Percentiles rank a stretch among this genome's conserved stretches.
Evolutionary conservation across 768 basidiomycete genomes (phyloP).

Genomic region (Gloeophyllum trabeum): DNA sequence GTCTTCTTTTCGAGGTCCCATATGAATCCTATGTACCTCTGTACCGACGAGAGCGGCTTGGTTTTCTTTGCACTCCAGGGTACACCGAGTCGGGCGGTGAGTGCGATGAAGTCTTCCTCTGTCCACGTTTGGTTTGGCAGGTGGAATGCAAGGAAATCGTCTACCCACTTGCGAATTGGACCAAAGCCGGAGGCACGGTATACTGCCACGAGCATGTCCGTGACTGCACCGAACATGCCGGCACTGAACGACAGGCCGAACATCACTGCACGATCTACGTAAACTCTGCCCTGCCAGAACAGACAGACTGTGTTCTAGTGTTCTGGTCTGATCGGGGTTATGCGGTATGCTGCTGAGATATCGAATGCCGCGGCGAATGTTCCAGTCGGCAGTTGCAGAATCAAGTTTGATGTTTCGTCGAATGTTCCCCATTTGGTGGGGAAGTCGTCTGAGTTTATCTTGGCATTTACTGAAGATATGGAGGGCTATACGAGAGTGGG

Average conservation of each 20-base stretch:
- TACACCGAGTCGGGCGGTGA: slow-evolving; percentile 16
- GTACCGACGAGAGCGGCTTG: slow-evolving; percentile 13
- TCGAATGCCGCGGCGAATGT: slow-evolving; percentile 25
- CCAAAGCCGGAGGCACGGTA: slow-evolving; percentile 9
- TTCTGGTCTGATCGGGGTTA: slow-evolving; percentile 19
- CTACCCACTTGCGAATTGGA: slow-evolving; percentile 17
- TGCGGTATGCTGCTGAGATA: slow-evolving; percentile 23
- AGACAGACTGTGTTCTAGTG: slow-evolving; percentile 16
- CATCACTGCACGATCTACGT: slow-evolving; percentile 17
- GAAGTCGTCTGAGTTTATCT: slow-evolving; percentile 15
- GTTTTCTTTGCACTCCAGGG: slow-evolving; percentile 24
- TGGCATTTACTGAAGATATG: slow-evolving; percentile 15
- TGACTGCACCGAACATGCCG: slow-evolving; percentile 20
- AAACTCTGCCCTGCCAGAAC: slow-evolving; percentile 11
- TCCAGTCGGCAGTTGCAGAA: slow-evolving; percentile 19
- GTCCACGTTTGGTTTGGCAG: no score
- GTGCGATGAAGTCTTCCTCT: no score
- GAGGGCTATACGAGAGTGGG: no score
- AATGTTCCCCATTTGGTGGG: slow-evolving; percentile 23
- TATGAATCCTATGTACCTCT: slow-evolving; percentile 25
- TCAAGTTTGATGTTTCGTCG: slow-evolving; percentile 10
- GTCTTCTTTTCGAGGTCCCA: slow-evolving; percentile 21
- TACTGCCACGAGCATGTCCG: slow-evolving; percentile 20
- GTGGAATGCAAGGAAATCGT: slow-evolving; percentile 15
- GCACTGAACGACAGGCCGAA: slow-evolving; percentile 20